A percentile compares a stretch with the other conserved stretches of the same genome.
Evolutionary conservation across 192 early-diverging fungal genomes (phyloP).

Genomic region (Haplosporangium gracile): DNA sequence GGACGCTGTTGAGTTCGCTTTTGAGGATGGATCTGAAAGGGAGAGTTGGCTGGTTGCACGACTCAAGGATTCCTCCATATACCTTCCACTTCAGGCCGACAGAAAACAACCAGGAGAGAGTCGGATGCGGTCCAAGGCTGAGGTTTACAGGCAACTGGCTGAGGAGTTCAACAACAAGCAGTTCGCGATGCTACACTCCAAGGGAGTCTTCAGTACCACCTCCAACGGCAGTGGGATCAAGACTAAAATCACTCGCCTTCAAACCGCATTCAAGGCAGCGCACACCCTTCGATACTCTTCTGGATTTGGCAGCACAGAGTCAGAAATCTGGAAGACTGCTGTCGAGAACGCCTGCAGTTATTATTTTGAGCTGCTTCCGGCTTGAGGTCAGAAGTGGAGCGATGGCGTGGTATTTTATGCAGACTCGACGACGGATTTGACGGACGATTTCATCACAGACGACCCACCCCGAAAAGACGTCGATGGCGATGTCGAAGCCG

Average conservation of each 20-base stretch:
- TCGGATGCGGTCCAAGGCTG: neutral
- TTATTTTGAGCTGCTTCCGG: neutral
- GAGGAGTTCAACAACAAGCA: neutral
- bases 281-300: neutral
- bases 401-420: neutral
- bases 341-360: neutral
- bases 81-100: neutral
- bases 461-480: neutral
- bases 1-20: neutral
- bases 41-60: neutral
- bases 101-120: neutral
- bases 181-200: neutral
- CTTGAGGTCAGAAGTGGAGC: neutral
- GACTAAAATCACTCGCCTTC: neutral
- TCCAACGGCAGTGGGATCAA: neutral
- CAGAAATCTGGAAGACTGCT: neutral
- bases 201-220: neutral
- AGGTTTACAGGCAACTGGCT: neutral
- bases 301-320: neutral
- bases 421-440: neutral
- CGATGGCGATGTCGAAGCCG: neutral
- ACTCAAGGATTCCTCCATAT: neutral
- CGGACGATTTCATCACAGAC: neutral
- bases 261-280: neutral
- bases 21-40: neutral